Percentiles rank a stretch among this genome's conserved stretches.
These are phyloP conservation scores for Lachancea nothofagi DNA, from an alignment of 805 yeast genomes.

Conservation along the genomic window DNA sequence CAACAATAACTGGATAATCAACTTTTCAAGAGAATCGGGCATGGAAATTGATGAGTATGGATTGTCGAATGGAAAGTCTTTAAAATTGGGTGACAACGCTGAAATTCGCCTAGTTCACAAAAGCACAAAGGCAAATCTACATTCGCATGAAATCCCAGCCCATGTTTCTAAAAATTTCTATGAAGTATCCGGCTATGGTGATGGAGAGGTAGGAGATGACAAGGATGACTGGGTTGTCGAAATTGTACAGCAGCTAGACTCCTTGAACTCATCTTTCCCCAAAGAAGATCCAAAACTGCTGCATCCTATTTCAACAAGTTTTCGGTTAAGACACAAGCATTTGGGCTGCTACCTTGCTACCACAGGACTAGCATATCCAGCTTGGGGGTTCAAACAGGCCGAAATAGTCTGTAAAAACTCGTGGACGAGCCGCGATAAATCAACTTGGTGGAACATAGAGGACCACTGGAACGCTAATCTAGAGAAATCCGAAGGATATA, in stretches of 20 bases:
- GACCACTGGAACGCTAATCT: slow-evolving; percentile 54
- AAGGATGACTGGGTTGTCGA: slow-evolving; percentile 78
- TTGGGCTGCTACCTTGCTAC: slow-evolving; percentile 83
- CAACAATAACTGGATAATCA: slow-evolving; percentile 65
- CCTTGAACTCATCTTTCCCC: slow-evolving; percentile 24
- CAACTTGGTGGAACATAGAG: slow-evolving; percentile 88
- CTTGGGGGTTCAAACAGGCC: slow-evolving; percentile 98
- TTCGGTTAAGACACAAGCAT: slow-evolving; percentile 63
- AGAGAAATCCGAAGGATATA: slow-evolving; percentile 44
- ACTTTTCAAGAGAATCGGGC: slow-evolving; percentile 40
- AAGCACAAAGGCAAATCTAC: slow-evolving; percentile 59
- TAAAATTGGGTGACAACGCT: slow-evolving; percentile 51
- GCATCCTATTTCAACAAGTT: slow-evolving; percentile 79
- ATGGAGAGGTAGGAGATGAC: slow-evolving; percentile 55
- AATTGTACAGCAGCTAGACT: slow-evolving; percentile 52
- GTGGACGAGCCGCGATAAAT: slow-evolving; percentile 63
- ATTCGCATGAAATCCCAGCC: slow-evolving; percentile 62
- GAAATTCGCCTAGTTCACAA: slow-evolving; percentile 58
- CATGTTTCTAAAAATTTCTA: slow-evolving; percentile 50
- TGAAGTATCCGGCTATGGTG: slow-evolving; percentile 75
- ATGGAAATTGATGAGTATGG: slow-evolving; percentile 30
- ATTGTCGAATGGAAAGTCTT: slow-evolving; percentile 11
- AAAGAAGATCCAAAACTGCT: slow-evolving; percentile 46
- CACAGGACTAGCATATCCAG: slow-evolving; percentile 75
- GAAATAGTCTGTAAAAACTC: slow-evolving; percentile 82